Base-by-base conservation (phyloP, 108 stramenopile species). In the Hondaea fermentalgiana region DNA sequence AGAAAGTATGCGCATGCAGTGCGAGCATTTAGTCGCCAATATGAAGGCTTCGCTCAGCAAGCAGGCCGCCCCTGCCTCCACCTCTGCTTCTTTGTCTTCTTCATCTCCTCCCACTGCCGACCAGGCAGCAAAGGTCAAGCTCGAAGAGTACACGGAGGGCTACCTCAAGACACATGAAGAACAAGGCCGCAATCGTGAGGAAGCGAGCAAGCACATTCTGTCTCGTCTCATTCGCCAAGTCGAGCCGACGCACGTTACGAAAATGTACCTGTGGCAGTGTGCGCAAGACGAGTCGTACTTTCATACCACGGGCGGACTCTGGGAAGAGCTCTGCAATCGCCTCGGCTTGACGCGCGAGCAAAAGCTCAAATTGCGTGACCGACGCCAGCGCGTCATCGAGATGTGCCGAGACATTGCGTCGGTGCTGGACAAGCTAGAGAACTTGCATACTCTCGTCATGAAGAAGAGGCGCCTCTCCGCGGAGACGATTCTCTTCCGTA, bases 211-310 rank as follows among this genome's bases (percentile, higher is more conserved):
- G 76, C 76, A 83, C 51, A 83, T 83, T 3, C 45, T 83, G 1
- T 83, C 76, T 55, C 76, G 76, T 53, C 45, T 83, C 51, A 83
- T 83, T 35, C 76, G 76, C 0, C 76, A 83, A 23, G 76, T 83
- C 17, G 76, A 83, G n/a, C 76, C 76, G 6, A 83, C 76, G n/a
- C 76, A 83, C 28, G 76, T 83, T 12, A 83, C 76, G 6, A 83
- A 83, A 83, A 83, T 83, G 76, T 83, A 83, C 51, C 51, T 83
- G 10, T 83, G 76, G 76, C 76, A 83, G 76, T 53, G 49, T 35
- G 76, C 76, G 19, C 76, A 83, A 45, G 76, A 83, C 28, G 76
- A 83, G 51, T 53, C 45, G 23, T 83, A 83, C 51, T 83, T 83
- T 53, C 51, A 16, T 17, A 83, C 76, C 10, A 10, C 76, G 6